Base-by-base conservation (phyloP, 495 filamentous ascomycete genomes). In the Annulohypoxylon stygium region DNA sequence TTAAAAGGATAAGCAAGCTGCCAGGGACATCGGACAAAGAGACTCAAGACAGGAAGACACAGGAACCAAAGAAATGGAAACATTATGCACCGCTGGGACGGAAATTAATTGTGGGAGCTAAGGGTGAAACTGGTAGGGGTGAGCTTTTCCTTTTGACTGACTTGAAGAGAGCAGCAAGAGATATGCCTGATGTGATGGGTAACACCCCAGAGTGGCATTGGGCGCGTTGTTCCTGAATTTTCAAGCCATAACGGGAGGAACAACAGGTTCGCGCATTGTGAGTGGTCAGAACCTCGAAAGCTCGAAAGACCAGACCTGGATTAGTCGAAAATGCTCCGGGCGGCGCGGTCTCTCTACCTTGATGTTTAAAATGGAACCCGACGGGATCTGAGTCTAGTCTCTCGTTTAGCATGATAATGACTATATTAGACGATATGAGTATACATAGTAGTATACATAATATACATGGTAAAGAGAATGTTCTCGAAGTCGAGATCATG, bases 81-180 rank as follows among this genome's bases (percentile, higher is more conserved):
- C 72, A 71, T 75, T 25, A 71, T 45, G 62, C 51, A 39, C 34
- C 34, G 45, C 43, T 47, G 41, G 36, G 7, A 53, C 53, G 67
- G 72, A 75, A 68, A 75, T 75, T 75, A 71, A 75, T 75, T 75
- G 25, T 71, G 67, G 72, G 14, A 75, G 72, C 20, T 61, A 61
- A 71, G 59, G 67, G 37, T 75, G 67, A 70, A 71, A 71, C 67
- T 48, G 63, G 45, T 48, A 70, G 60, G 71, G 60, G 39, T 59
- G 34, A 43, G 47, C 16, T 33, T 50, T 12, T 23, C 61, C 34
- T 37, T 43, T 50, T 51, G 36, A 59, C 67, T 37, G 43, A 59
- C 25, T 54, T 25, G 61, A 62, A 3, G 30, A 30, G 30, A 30
- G 30, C 30, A 30, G 30, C 33, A 57, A 45, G 47, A 23, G 48